Percentiles rank a stretch among this genome's conserved stretches.
Conservation (phyloP, 2,329 filamentous ascomycete genomes). For the Aspergillus quadrilineatus region DNA sequence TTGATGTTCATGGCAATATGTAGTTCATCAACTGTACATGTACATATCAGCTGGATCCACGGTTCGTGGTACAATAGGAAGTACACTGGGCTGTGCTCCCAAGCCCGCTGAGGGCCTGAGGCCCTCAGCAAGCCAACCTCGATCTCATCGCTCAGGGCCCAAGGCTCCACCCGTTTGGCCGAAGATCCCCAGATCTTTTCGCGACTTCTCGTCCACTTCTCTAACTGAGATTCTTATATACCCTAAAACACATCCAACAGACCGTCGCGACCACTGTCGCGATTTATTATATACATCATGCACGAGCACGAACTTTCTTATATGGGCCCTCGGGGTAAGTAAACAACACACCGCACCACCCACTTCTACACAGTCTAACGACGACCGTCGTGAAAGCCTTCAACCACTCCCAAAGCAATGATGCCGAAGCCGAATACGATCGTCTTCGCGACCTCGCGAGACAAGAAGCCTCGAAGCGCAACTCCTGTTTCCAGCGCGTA, state of each 20-base stretch:
- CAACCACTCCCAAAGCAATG: conserved; percentile 66
- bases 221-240: neutral
- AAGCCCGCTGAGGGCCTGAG: neutral
- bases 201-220: neutral
- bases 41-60: neutral
- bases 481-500: conserved; percentile 72
- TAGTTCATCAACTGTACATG: neutral
- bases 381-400: conserved; percentile 57
- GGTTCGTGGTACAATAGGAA: neutral
- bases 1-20: neutral
- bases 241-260: neutral
- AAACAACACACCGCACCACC: neutral
- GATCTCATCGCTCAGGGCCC: neutral
- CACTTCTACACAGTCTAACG: neutral
- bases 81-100: neutral
- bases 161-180: conserved; percentile 8
- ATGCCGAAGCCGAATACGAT: conserved; percentile 85
- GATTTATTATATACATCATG: conserved; percentile 27
- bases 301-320: conserved; percentile 46
- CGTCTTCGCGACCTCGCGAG: conserved; percentile 80
- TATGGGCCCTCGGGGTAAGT: conserved; percentile 41
- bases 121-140: neutral
- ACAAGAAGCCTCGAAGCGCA: conserved; percentile 74
- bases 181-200: conserved; percentile 7
- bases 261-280: neutral